Evolutionary conservation across 2,329 filamentous ascomycete species (phyloP).

Genomic region (Colletotrichum filicis): DNA sequence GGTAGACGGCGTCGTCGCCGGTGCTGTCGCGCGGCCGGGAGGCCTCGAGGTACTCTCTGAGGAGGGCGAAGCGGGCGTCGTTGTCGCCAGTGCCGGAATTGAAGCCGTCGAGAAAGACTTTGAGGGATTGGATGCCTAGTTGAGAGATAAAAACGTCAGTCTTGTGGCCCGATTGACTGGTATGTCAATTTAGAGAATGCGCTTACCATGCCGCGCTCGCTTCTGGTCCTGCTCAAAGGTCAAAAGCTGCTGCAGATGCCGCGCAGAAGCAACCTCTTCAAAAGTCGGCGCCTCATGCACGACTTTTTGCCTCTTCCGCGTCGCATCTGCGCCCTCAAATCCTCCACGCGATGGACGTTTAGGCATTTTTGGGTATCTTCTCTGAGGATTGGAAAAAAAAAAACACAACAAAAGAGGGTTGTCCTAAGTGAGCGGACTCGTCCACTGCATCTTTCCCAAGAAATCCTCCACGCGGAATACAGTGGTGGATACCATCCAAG

Average conservation of each 20-base stretch:
- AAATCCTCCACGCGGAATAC: background rate
- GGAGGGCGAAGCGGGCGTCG: slow-evolving; percentile 64
- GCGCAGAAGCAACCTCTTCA: slow-evolving; percentile 70
- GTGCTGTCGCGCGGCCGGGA: slow-evolving; percentile 57
- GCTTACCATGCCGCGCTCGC: slow-evolving; percentile 72
- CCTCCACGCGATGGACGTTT: slow-evolving; percentile 55
- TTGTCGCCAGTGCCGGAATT: slow-evolving; percentile 60
- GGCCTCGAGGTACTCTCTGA: slow-evolving; percentile 75
- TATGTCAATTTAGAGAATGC: background rate
- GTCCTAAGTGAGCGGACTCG: background rate
- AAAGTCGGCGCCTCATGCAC: slow-evolving; percentile 66
- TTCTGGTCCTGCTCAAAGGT: slow-evolving; percentile 77
- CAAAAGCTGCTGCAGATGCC: slow-evolving; percentile 76
- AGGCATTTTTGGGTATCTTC: slow-evolving; percentile 48
- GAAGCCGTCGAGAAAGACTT: slow-evolving; percentile 76
- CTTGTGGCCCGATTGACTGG: background rate
- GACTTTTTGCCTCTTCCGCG: slow-evolving; percentile 66
- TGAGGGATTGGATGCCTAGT: slow-evolving; percentile 75
- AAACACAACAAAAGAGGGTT: background rate
- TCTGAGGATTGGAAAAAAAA: background rate
- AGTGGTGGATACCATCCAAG: slow-evolving; percentile 26
- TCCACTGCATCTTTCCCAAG: background rate
- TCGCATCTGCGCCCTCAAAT: slow-evolving; percentile 52
- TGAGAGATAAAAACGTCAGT: background rate
- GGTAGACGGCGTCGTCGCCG: slow-evolving; percentile 66